Conservation (phyloP, 2,329 filamentous ascomycete species). For the Polytolypa hystricis region DNA sequence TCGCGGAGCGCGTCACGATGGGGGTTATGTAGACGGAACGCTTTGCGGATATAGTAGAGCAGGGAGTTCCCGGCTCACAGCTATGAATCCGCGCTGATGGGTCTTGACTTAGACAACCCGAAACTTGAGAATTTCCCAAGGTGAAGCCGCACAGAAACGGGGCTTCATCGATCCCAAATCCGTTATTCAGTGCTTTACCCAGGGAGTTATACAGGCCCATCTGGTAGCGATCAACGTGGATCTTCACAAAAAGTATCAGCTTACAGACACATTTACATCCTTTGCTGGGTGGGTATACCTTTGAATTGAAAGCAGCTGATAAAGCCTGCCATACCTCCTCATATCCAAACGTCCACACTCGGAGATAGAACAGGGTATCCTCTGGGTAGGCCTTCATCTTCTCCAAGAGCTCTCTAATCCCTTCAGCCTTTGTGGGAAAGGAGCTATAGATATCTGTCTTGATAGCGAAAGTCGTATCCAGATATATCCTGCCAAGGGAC, state of each 20-base stretch:
- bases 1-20: conserved; percentile 49
- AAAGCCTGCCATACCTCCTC: conserved; percentile 86
- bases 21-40: conserved; percentile 65
- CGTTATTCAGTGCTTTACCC: conserved; percentile 30
- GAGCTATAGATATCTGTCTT: conserved; percentile 38
- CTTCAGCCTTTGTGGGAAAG: conserved; percentile 60
- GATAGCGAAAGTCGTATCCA: conserved; percentile 71
- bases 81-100: conserved; percentile 60
- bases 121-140: conserved; percentile 58
- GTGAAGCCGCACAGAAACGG: conserved; percentile 61
- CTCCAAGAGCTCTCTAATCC: conserved; percentile 59
- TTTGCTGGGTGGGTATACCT: conserved; percentile 34
- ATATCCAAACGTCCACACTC: conserved; percentile 87
- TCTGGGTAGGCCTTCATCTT: conserved; percentile 58
- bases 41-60: conserved; percentile 30
- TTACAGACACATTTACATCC: no score
- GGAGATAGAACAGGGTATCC: conserved; percentile 71
- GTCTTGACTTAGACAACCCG: conserved; percentile 59
- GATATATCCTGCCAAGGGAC: conserved; percentile 67
- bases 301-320: conserved; percentile 55
- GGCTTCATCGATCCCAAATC: conserved; percentile 44
- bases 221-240: conserved; percentile 79
- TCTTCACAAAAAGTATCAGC: no score
- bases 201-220: conserved; percentile 60
- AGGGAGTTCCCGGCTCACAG: conserved; percentile 59